phyloP scores from a whole-genome alignment of 2,329 filamentous ascomycete species.

The Ceratocystis cacaofunesta region DNA sequence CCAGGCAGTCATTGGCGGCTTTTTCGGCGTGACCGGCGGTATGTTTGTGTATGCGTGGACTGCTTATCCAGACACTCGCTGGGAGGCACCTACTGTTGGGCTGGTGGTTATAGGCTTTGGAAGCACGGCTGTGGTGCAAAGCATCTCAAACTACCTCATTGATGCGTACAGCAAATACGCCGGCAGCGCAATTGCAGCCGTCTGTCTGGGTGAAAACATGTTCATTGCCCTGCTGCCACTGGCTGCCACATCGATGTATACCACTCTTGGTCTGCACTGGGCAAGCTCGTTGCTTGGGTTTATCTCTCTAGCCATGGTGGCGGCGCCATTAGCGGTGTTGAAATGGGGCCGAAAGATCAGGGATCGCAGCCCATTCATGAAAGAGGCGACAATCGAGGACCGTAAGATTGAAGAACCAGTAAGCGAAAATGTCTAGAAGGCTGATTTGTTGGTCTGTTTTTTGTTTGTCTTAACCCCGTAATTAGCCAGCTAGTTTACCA shows the following conservation, averaged over 20 bases:
- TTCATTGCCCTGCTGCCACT: conserved; percentile 26
- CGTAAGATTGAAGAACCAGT: background rate
- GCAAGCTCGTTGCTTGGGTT: conserved; percentile 16
- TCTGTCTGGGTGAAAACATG: conserved; percentile 34
- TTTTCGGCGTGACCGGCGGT: conserved; percentile 24
- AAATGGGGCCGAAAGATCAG: conserved; percentile 14
- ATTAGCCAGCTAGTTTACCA: background rate
- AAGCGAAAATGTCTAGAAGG: background rate
- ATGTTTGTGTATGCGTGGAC: conserved; percentile 39
- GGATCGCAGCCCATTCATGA: conserved; percentile 16
- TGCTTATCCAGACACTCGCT: conserved; percentile 28
- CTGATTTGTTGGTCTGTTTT: background rate
- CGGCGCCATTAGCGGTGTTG: conserved; percentile 13
- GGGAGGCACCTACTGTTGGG: conserved; percentile 33
- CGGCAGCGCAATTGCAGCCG: conserved; percentile 33
- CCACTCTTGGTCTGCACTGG: conserved; percentile 15
- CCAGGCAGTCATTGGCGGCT: conserved; percentile 15
- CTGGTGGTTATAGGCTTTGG: conserved; percentile 35
- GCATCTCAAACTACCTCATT: conserved; percentile 33
- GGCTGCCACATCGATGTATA: conserved; percentile 14
- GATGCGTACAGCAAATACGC: conserved; percentile 37
- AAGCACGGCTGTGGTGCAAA: conserved; percentile 31
- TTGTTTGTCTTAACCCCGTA: background rate
- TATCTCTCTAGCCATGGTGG: conserved; percentile 15
- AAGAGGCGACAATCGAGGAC: conserved; percentile 10